A percentile compares a stretch with the other conserved stretches of the same genome.
Evolutionary conservation across 2,329 filamentous ascomycete genomes (phyloP).

Genomic region (Fusarium nodosum): DNA sequence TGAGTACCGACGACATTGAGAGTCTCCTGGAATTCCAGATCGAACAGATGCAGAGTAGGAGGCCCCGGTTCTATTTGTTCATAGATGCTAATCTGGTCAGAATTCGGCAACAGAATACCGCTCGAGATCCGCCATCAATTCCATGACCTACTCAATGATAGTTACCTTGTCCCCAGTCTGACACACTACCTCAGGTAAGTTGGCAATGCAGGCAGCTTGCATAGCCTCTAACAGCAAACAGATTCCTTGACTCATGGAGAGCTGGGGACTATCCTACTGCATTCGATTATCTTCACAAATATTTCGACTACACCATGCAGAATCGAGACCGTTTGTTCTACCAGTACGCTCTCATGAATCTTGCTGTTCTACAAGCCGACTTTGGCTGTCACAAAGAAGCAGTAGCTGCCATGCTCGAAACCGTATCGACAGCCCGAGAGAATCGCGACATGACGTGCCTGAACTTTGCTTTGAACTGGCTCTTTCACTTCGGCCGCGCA

Average conservation of each 20-base stretch:
- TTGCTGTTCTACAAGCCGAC: slow-evolving; percentile 93
- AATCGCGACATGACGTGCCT: slow-evolving; percentile 93
- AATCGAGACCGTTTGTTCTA: slow-evolving; percentile 87
- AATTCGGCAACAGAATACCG: slow-evolving; percentile 82
- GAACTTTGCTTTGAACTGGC: slow-evolving; percentile 95
- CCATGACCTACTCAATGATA: slow-evolving; percentile 75
- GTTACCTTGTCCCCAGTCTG: slow-evolving; percentile 77
- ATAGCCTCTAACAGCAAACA: slow-evolving; percentile 52
- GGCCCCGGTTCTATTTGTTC: not conserved
- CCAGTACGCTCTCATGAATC: slow-evolving; percentile 93
- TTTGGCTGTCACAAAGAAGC: slow-evolving; percentile 94
- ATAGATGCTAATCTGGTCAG: slow-evolving; percentile 57
- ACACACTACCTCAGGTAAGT: slow-evolving; percentile 79
- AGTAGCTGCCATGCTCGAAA: slow-evolving; percentile 93
- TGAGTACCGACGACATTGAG: slow-evolving; percentile 85
- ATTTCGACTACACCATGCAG: slow-evolving; percentile 97
- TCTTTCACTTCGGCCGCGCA: slow-evolving; percentile 92
- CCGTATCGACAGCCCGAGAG: slow-evolving; percentile 92
- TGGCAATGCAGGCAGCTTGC: not conserved
- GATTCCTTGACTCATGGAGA: slow-evolving; percentile 92
- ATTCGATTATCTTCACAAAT: slow-evolving; percentile 91
- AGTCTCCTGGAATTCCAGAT: slow-evolving; percentile 89
- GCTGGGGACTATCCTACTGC: slow-evolving; percentile 90
- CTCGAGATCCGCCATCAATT: slow-evolving; percentile 79
- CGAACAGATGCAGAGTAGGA: slow-evolving; percentile 83